Evolutionary conservation across 2,329 filamentous ascomycete genomes (phyloP).

Genomic region (Diplodia corticola): DNA sequence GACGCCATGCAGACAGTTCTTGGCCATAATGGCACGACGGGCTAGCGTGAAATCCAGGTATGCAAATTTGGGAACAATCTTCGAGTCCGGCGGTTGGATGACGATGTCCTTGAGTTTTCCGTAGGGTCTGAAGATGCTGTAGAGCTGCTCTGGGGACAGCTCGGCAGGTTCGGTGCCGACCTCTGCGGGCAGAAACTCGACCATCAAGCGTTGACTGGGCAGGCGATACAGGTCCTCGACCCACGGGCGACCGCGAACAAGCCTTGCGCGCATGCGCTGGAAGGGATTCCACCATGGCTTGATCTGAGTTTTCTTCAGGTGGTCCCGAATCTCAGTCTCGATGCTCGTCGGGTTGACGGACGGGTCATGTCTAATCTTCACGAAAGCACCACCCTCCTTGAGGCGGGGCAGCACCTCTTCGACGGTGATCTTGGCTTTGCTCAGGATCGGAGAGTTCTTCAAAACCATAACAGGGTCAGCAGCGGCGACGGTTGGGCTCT

Average conservation of each 20-base stretch:
- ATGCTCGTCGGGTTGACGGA: constrained; percentile 54
- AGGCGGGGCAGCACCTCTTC: constrained; percentile 80
- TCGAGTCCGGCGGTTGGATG: constrained; percentile 81
- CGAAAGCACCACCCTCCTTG: constrained; percentile 90
- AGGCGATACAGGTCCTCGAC: constrained; percentile 86
- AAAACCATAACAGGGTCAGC: constrained; percentile 56
- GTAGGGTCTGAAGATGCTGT: constrained; percentile 83
- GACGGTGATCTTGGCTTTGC: constrained; percentile 69
- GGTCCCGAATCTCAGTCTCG: constrained; percentile 60
- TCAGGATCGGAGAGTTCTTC: constrained; percentile 37
- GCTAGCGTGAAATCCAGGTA: constrained; percentile 73
- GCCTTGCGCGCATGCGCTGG: constrained; percentile 63
- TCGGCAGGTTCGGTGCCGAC: constrained; percentile 73
- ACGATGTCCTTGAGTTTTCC: constrained; percentile 87
- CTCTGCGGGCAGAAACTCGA: constrained; percentile 78
- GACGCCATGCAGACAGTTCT: constrained; percentile 89
- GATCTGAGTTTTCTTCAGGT: constrained; percentile 69
- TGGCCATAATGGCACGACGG: constrained; percentile 79
- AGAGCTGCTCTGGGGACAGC: constrained; percentile 81
- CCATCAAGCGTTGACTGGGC: constrained; percentile 71
- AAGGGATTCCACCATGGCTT: constrained; percentile 92
- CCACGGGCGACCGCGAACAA: constrained; percentile 87
- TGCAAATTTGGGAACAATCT: constrained; percentile 77
- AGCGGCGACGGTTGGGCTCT: constrained; percentile 53
- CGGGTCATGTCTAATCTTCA: constrained; percentile 71